Conservation (phyloP, 768 basidiomycete species). For the Hygrophorus pudorinus region DNA sequence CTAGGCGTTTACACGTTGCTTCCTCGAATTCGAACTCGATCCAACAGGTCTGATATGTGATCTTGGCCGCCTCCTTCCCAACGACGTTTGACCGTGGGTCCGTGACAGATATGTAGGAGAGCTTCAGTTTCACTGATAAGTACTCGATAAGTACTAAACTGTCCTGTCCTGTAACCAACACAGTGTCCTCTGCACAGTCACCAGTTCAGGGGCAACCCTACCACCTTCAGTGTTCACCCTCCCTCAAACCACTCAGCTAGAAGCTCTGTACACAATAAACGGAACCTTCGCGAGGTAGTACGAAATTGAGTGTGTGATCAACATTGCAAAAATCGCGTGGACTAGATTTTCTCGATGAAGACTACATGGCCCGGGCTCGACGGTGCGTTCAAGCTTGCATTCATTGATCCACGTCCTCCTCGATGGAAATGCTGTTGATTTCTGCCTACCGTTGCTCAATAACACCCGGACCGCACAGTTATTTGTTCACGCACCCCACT, state of each 20-base stretch:
- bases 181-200: slow-evolving; percentile 7
- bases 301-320: slow-evolving; percentile 91
- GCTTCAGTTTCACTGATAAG: no score
- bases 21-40: no score
- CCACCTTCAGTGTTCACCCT: slow-evolving; percentile 85
- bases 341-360: slow-evolving; percentile 72
- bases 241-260: slow-evolving; percentile 85
- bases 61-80: no score
- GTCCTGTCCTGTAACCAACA: not conserved
- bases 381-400: slow-evolving; percentile 35
- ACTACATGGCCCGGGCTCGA: slow-evolving; percentile 95
- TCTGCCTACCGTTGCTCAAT: slow-evolving; percentile 86
- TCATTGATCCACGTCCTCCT: slow-evolving; percentile 1
- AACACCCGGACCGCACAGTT: slow-evolving; percentile 82
- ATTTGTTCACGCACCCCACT: no score
- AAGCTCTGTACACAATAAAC: slow-evolving; percentile 93
- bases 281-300: slow-evolving; percentile 86
- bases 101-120: no score
- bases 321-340: slow-evolving; percentile 80
- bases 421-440: slow-evolving; percentile 88
- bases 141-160: no score
- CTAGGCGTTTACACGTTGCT: no score
- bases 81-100: no score
- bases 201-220: slow-evolving; percentile 19
- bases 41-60: no score